phyloP scores from a whole-genome alignment of 257 asterid species.

The Solanum chilense region DNA sequence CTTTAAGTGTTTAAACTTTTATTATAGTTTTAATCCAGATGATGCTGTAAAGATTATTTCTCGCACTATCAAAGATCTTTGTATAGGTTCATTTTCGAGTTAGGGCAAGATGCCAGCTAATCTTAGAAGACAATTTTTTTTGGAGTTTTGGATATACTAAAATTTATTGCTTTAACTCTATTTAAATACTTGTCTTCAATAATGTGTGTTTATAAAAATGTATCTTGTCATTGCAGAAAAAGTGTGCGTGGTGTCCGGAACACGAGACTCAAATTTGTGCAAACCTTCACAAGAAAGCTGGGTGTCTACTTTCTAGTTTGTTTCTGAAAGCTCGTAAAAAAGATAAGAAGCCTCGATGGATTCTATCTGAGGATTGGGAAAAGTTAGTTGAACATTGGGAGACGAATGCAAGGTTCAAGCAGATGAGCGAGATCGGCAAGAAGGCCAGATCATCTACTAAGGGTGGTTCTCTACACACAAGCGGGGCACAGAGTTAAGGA shows the following conservation, averaged over 20 bases:
- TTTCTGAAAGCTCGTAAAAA: background rate
- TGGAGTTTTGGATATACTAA: background rate
- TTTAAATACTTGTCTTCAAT: background rate
- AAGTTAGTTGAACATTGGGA: background rate
- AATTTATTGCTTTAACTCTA: no score
- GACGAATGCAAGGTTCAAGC: background rate
- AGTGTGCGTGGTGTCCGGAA: background rate
- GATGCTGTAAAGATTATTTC: background rate
- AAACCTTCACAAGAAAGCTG: background rate
- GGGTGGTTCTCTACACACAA: background rate
- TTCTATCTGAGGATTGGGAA: background rate
- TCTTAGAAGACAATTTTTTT: background rate
- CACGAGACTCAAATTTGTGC: background rate
- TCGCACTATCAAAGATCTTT: no score
- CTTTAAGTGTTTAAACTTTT: no score
- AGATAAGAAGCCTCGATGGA: background rate
- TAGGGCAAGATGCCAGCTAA: background rate
- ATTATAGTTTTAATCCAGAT: background rate
- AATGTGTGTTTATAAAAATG: no score
- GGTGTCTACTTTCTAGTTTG: background rate
- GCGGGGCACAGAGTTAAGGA: no score
- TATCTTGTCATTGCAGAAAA: background rate
- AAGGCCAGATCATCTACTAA: background rate
- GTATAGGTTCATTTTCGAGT: background rate
- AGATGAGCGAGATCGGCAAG: background rate